phyloP scores from a whole-genome alignment of 2,329 filamentous ascomycete species.

The Aphanoascus verrucosus region DNA sequence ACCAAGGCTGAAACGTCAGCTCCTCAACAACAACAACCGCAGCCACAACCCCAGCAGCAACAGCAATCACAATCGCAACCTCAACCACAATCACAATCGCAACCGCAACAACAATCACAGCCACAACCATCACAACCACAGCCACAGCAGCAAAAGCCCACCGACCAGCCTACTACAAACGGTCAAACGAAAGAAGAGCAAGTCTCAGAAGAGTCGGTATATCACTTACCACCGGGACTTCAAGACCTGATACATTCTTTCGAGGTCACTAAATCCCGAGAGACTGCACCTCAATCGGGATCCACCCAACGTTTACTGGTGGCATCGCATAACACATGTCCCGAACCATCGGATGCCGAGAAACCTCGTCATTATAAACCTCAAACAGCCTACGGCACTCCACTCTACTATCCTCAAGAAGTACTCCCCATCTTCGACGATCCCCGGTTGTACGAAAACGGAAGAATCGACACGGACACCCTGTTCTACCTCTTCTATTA shows the following conservation, averaged over 20 bases:
- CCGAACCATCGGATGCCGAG: constrained; percentile 68
- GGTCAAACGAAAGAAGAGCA: constrained; percentile 42
- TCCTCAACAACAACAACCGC: constrained; percentile 29
- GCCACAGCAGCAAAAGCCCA: constrained; percentile 44
- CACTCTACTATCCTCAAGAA: constrained; percentile 81
- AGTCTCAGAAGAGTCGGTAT: constrained; percentile 69
- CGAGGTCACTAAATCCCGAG: constrained; percentile 66
- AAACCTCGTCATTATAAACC: constrained; percentile 75
- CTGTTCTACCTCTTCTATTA: constrained; percentile 99
- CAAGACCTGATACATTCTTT: constrained; percentile 87
- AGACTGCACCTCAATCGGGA: constrained; percentile 50
- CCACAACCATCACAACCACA: constrained; percentile 32
- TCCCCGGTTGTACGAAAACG: constrained; percentile 62
- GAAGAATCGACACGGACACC: constrained; percentile 84
- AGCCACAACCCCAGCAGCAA: constrained; percentile 42
- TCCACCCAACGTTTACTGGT: constrained; percentile 64
- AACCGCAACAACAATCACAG: constrained; percentile 43
- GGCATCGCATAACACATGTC: constrained; percentile 60
- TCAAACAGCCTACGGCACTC: constrained; percentile 65
- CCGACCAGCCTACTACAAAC: constrained; percentile 27
- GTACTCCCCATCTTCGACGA: constrained; percentile 88
- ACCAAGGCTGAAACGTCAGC: constrained; percentile 37
- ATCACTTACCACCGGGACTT: constrained; percentile 78
- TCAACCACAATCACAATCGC: constrained; percentile 28
- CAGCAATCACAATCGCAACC: constrained; percentile 23